These are phyloP conservation scores for Onygena corvina DNA, from an alignment of 2,329 filamentous ascomycete genomes.

Conservation along the genomic window DNA sequence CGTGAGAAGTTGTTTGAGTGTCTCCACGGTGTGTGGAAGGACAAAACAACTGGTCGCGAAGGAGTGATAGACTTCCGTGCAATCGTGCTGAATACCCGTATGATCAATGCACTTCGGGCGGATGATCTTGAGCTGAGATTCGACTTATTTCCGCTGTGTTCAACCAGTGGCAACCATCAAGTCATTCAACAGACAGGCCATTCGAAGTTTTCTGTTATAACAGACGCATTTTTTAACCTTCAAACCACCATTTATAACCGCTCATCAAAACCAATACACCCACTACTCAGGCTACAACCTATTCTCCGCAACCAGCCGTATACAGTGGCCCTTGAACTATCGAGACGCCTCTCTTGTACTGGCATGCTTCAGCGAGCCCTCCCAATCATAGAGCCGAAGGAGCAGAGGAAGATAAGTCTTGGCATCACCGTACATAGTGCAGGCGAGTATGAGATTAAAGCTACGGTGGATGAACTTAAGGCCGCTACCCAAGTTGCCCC, in stretches of 20 bases:
- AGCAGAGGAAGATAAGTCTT: conserved; percentile 49
- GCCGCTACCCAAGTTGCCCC: conserved; percentile 33
- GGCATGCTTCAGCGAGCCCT: conserved; percentile 68
- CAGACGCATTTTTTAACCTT: conserved; percentile 57
- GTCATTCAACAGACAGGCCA: conserved; percentile 32
- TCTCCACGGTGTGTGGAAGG: conserved; percentile 60
- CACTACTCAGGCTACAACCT: conserved; percentile 65
- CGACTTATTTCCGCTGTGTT: conserved; percentile 21
- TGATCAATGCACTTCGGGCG: conserved; percentile 72
- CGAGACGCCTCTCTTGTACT: conserved; percentile 72
- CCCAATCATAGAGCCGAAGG: conserved; percentile 48
- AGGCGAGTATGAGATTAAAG: conserved; percentile 72
- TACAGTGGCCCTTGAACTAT: conserved; percentile 65
- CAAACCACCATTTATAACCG: conserved; percentile 64
- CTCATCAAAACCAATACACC: conserved; percentile 53
- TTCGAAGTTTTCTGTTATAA: conserved; percentile 37
- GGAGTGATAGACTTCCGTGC: conserved; percentile 66
- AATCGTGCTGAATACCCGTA: conserved; percentile 59
- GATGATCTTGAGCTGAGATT: conserved; percentile 62
- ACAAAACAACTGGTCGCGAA: conserved; percentile 44
- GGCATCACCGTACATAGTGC: conserved; percentile 64
- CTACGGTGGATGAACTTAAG: conserved; percentile 64
- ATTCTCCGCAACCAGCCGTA: conserved; percentile 60
- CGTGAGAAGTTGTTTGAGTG: conserved; percentile 64
- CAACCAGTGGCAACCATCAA: conserved; percentile 10